A percentile compares a stretch with the other conserved stretches of the same genome.
phyloP scores from a whole-genome alignment of 2,329 filamentous ascomycete genomes.

The Penicillium aurantiogriseum region DNA sequence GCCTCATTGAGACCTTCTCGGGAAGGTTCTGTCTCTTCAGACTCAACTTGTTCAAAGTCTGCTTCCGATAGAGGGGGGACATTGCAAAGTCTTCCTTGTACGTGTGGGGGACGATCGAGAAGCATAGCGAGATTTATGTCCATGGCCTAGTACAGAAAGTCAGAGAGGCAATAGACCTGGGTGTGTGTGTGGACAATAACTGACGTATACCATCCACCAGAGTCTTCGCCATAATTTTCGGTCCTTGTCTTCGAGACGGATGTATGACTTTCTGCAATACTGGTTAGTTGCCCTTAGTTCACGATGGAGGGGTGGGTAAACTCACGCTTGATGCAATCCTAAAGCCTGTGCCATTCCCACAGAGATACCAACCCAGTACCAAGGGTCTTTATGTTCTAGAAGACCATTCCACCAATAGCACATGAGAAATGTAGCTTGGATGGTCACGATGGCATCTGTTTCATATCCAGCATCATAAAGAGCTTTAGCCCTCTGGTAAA shows the following conservation, averaged over 20 bases:
- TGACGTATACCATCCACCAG: constrained; percentile 24
- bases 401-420: constrained; percentile 29
- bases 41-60: constrained; percentile 14
- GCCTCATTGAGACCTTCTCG: not conserved
- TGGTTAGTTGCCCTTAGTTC: not conserved
- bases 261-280: constrained; percentile 16
- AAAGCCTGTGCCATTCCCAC: constrained; percentile 25
- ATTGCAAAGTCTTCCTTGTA: constrained; percentile 25
- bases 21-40: not conserved
- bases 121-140: constrained; percentile 21
- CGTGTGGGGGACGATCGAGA: constrained; percentile 25
- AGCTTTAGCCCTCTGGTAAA: constrained; percentile 27
- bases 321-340: constrained; percentile 28
- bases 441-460: constrained; percentile 20
- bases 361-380: constrained; percentile 28
- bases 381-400: constrained; percentile 29
- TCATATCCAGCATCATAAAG: constrained; percentile 31
- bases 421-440: constrained; percentile 25
- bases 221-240: constrained; percentile 21
- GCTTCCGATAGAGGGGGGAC: constrained; percentile 15
- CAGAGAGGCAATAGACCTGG: not conserved
- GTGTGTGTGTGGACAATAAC: not conserved
- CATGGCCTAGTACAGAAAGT: constrained; percentile 8
- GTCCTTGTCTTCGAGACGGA: constrained; percentile 6
- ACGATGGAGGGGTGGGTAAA: not conserved